Conservation (phyloP, 2,329 filamentous ascomycete species). For the Sarocladium brachiariae region DNA sequence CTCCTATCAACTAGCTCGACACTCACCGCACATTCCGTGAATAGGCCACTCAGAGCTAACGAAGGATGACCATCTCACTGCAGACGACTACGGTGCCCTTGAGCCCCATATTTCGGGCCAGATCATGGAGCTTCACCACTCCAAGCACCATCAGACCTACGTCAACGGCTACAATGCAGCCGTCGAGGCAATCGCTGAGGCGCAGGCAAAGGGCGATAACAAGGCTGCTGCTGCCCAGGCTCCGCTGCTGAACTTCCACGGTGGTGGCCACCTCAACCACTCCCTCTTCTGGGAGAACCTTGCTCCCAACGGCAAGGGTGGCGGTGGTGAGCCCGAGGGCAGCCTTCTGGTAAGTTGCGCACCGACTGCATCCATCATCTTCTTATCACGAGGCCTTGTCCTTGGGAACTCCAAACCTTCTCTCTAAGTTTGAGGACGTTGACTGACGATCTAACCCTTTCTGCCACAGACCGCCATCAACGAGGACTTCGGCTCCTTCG, state of each 20-base stretch:
- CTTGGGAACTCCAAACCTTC: constrained; percentile 28
- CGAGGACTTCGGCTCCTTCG: constrained; percentile 60
- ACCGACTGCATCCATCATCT: no score
- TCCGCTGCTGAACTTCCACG: constrained; percentile 67
- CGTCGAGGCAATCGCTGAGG: constrained; percentile 61
- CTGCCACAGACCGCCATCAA: constrained; percentile 47
- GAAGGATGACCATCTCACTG: not conserved
- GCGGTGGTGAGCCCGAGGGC: constrained; percentile 53
- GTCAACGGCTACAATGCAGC: constrained; percentile 83
- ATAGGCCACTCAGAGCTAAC: constrained; percentile 1
- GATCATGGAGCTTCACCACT: constrained; percentile 96
- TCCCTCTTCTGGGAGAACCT: constrained; percentile 82
- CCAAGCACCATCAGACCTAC: constrained; percentile 91
- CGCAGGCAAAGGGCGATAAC: constrained; percentile 55
- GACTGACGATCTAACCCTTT: not conserved
- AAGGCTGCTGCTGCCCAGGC: constrained; percentile 43
- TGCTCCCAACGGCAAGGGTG: constrained; percentile 55
- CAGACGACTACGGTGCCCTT: constrained; percentile 94
- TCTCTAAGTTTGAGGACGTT: not conserved
- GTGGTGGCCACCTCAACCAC: constrained; percentile 82
- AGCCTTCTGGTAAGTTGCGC: constrained; percentile 48
- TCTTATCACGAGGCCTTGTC: no score
- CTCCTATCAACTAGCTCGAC: no score
- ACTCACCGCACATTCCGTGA: not conserved
- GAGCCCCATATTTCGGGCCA: constrained; percentile 77